Base-by-base conservation (phyloP, 768 basidiomycete species). In the Cystobasidiopsis lactophilus region DNA sequence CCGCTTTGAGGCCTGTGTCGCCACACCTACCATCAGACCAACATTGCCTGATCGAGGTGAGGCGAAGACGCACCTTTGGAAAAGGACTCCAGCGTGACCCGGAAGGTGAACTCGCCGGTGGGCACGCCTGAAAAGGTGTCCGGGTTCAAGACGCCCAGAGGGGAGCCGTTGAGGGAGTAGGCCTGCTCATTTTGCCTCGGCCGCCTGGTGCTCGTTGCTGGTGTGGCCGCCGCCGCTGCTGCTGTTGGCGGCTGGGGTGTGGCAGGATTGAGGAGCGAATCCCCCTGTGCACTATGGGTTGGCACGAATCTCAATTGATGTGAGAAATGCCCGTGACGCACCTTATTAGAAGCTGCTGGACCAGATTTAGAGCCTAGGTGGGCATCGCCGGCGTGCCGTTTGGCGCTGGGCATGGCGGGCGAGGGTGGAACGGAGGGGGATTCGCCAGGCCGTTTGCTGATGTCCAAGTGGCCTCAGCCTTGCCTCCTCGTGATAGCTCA, bases 81-180 rank as follows among this genome's bases (percentile, higher is more conserved):
- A 23, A 47, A 47, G 9, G 45, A 47, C 9, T 23, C 45, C 24
- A 47, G 9, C 14, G 45, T 11, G 9, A 47, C 4, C 16, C 13
- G 14, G 45, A 47, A 47, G 29, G 45, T 47, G 30, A 47, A 47
- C 10, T 23, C 23, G 24, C 45, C 29, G 18, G 45, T 47, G 24
- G 45, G 45, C 4, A 47, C 45, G 29, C 45, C 30, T 7, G 9
- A 7, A 7, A 7, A 35, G 14, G 4, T n/a, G 30, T 23, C 30
- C 18, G 7, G n/a, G 7, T 7, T 7, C 24, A 43, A 9, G 18
- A 51, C 11, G 19, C 51, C 55, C 7, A 56, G 38, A 2, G 55
- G 55, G 9, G 53, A 54, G 2, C 55, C 55, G 30, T 56, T 56
- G 31, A 56, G 45, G 24, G 55, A 56, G 45, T 56, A 56, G 11